phyloP scores from a whole-genome alignment of 495 filamentous ascomycete species.

The Hamigera avellanea region DNA sequence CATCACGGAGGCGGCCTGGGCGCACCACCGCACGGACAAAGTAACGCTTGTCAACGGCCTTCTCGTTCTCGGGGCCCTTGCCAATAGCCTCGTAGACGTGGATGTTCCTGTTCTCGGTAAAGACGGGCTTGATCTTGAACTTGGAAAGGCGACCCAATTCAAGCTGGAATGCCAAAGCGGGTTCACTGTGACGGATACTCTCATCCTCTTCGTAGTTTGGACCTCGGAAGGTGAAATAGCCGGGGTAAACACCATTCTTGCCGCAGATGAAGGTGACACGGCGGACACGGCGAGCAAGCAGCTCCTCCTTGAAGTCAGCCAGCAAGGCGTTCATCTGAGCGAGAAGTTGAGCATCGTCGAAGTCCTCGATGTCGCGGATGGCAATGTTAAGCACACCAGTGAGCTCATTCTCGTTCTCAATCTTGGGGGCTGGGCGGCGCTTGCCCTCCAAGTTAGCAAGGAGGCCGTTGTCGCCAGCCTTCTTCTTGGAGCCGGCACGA shows the following conservation, averaged over 20 bases:
- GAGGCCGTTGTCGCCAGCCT: constrained; percentile 35
- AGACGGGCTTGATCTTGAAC: constrained; percentile 94
- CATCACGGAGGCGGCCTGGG: constrained; percentile 84
- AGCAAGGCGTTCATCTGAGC: constrained; percentile 62
- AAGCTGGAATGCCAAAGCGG: constrained; percentile 94
- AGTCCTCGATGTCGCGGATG: constrained; percentile 77
- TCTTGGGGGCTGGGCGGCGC: constrained; percentile 46
- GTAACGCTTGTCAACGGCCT: constrained; percentile 68
- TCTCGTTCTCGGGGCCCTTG: constrained; percentile 83
- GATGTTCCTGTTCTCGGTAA: constrained; percentile 97
- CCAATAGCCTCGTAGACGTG: constrained; percentile 96
- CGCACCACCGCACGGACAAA: constrained; percentile 93
- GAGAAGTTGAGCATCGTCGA: constrained; percentile 73
- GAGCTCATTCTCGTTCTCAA: constrained; percentile 58
- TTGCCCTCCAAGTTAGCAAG: constrained; percentile 64
- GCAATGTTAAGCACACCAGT: constrained; percentile 88
- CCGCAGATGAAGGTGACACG: constrained; percentile 95
- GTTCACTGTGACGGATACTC: constrained; percentile 94
- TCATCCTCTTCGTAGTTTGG: constrained; percentile 81
- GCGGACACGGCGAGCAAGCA: constrained; percentile 68
- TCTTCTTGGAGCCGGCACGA: constrained; percentile 32
- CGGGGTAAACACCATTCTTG: constrained; percentile 87
- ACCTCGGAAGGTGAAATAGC: constrained; percentile 96
- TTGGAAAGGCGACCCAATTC: constrained; percentile 88
- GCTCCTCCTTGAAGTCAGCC: constrained; percentile 72